Conservation (phyloP, 768 basidiomycete genomes). For the Tricholoma furcatifolium region DNA sequence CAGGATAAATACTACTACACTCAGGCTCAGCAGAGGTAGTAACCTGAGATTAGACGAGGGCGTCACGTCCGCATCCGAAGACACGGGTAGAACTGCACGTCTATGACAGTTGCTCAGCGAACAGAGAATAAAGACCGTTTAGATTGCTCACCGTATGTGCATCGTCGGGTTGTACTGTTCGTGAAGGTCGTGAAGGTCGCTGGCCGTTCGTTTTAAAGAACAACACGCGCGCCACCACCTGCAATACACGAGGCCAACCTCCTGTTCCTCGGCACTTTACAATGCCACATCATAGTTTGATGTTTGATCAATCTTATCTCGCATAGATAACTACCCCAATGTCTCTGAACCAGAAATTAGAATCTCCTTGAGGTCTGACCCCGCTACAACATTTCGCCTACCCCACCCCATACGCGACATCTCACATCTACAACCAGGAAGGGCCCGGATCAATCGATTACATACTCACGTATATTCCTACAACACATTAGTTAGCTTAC, state of each 20-base stretch:
- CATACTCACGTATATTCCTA: no score
- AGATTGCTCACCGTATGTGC: slow-evolving; percentile 11
- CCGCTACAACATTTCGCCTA: no score
- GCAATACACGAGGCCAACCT: slow-evolving; percentile 16
- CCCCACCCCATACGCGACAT: no score
- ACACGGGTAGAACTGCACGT: slow-evolving; percentile 13
- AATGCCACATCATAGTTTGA: slow-evolving; percentile 11
- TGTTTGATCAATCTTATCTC: slow-evolving; percentile 16
- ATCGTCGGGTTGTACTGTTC: slow-evolving; percentile 11
- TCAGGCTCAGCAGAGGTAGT: slow-evolving; percentile 16
- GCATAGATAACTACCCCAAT: slow-evolving; percentile 5
- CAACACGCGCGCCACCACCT: slow-evolving; percentile 13
- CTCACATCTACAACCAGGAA: no score
- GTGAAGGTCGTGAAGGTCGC: slow-evolving; percentile 12
- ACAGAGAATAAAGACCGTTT: not conserved
- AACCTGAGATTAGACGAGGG: slow-evolving; percentile 13
- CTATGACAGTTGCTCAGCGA: slow-evolving; percentile 3
- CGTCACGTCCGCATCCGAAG: slow-evolving; percentile 5
- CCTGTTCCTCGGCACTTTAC: not conserved
- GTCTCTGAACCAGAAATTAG: no score
- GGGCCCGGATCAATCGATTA: no score
- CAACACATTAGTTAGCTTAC: no score
- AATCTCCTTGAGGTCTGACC: no score
- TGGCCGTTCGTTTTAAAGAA: slow-evolving; percentile 11
- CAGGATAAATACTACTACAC: slow-evolving; percentile 13